These are phyloP conservation scores for Stemphylium vesicarium DNA, from an alignment of 2,329 filamentous ascomycete species.

Conservation along the genomic window DNA sequence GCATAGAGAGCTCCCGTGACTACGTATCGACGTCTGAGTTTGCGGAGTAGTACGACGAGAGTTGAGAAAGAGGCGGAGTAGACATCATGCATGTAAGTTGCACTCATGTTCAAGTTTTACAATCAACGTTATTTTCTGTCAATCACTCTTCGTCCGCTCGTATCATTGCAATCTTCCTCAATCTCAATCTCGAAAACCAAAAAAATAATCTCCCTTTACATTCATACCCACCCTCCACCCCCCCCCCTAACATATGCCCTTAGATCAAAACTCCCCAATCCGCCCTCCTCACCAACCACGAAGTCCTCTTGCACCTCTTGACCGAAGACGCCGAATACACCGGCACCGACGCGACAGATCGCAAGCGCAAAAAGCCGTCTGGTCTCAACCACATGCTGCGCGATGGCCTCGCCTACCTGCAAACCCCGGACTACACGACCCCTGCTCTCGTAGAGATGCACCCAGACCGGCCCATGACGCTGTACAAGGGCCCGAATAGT, in stretches of 20 bases:
- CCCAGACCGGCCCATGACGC: slow-evolving; percentile 38
- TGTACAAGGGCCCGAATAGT: slow-evolving; percentile 42
- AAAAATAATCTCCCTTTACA: background rate
- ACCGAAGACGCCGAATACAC: slow-evolving; percentile 44
- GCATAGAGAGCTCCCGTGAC: no score
- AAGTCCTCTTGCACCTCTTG: slow-evolving; percentile 63
- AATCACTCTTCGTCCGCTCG: no score
- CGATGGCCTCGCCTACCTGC: slow-evolving; percentile 64
- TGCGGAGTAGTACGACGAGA: no score
- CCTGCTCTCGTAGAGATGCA: slow-evolving; percentile 23
- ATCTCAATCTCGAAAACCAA: slow-evolving; percentile 1
- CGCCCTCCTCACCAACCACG: slow-evolving; percentile 73
- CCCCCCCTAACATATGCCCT: background rate
- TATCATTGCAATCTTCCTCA: no score
- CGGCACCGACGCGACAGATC: slow-evolving; percentile 36
- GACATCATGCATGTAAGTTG: no score
- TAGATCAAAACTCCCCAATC: slow-evolving; percentile 74
- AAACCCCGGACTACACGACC: slow-evolving; percentile 33
- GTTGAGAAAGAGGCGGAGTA: no score
- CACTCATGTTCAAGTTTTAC: no score
- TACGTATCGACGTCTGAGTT: no score
- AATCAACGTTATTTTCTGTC: background rate
- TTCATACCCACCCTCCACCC: background rate
- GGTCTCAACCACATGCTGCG: slow-evolving; percentile 68
- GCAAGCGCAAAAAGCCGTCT: slow-evolving; percentile 45